Evolutionary conservation across 1,284 basidiomycete species (phyloP).

Genomic region (Cryptococcus neoformans): DNA sequence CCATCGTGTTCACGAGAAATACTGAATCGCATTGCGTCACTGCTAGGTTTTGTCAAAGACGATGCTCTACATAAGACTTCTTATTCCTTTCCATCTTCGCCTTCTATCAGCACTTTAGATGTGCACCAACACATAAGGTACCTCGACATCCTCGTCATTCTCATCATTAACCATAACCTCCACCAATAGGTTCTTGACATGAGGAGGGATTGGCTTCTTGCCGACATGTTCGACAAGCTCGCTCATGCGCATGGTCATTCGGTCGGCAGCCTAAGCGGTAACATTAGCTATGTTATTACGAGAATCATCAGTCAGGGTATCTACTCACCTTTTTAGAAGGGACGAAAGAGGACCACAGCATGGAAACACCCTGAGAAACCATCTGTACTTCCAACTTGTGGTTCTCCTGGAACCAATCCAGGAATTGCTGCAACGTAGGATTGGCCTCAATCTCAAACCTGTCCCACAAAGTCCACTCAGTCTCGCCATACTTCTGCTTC

Average conservation of each 20-base stretch:
- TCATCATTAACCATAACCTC: constrained; percentile 94
- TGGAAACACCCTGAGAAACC: constrained; percentile 95
- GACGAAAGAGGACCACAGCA: constrained; percentile 94
- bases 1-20: too few relatives aligned
- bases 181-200: constrained; percentile 77
- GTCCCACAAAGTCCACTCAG: constrained; percentile 99
- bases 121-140: constrained; percentile 37
- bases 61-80: too few relatives aligned
- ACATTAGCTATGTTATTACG: background rate
- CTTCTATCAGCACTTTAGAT: constrained; percentile 15
- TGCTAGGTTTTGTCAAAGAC: too few relatives aligned
- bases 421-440: constrained; percentile 81
- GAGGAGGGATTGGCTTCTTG: constrained; percentile 82
- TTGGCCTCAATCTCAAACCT: constrained; percentile 90
- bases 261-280: constrained; percentile 69
- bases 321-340: constrained; percentile 77
- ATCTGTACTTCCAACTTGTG: constrained; percentile 90
- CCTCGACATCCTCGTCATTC: constrained; percentile 64
- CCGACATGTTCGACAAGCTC: constrained; percentile 89
- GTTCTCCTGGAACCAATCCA: constrained; percentile 77
- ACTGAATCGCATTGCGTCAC: too few relatives aligned
- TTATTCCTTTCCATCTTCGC: background rate
- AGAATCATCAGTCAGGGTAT: background rate
- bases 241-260: constrained; percentile 83
- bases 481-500: constrained; percentile 81